Percentiles rank a stretch among this genome's conserved stretches.
phyloP scores from a whole-genome alignment of 2,329 filamentous ascomycete genomes.

The Cordyceps militaris region DNA sequence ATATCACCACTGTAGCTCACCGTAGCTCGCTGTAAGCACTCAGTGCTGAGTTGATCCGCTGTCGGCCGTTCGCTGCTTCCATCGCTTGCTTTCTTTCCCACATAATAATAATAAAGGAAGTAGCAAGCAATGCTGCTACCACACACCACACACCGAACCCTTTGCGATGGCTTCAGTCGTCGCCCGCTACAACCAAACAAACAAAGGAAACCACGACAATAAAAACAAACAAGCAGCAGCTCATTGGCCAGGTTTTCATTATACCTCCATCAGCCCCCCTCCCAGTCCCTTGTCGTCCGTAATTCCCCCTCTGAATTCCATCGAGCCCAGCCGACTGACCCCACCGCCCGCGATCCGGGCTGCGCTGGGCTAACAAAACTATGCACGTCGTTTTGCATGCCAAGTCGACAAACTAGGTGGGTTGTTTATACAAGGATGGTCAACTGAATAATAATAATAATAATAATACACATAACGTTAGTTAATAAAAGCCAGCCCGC shows the following conservation, averaged over 20 bases:
- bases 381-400: constrained; percentile 3
- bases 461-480: too few relatives aligned
- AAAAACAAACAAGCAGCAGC: background rate
- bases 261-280: background rate
- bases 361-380: background rate
- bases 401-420: background rate
- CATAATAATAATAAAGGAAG: too few relatives aligned
- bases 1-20: background rate
- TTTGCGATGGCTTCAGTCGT: background rate
- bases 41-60: too few relatives aligned
- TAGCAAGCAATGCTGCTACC: background rate
- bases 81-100: too few relatives aligned
- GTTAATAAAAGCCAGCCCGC: background rate
- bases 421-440: background rate
- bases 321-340: background rate
- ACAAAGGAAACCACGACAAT: background rate
- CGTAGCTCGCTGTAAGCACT: too few relatives aligned
- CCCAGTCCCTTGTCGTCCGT: background rate
- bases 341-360: constrained; percentile 9
- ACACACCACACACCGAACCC: too few relatives aligned
- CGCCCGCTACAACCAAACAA: background rate
- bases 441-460: background rate
- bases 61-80: too few relatives aligned
- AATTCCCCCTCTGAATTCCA: constrained; percentile 4
- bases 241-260: background rate